Percentiles rank a stretch among this genome's conserved stretches.
phyloP scores from a whole-genome alignment of 768 basidiomycete genomes.

The Russula compacta region DNA sequence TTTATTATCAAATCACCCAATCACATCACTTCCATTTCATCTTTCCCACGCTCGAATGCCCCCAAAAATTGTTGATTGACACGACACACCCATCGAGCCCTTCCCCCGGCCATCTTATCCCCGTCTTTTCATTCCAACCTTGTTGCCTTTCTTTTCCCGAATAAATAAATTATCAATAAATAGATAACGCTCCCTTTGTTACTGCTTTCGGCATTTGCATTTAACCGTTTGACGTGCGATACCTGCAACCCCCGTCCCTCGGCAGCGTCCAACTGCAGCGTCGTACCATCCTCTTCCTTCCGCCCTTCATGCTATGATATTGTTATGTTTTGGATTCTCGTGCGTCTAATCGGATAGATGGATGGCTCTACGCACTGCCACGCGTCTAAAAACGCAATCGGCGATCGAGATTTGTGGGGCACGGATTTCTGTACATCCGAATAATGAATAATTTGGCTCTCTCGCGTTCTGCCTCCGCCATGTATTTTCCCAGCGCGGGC shows the following conservation, averaged over 20 bases:
- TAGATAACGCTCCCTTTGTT: slow-evolving; percentile 12
- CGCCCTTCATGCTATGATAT: neutral
- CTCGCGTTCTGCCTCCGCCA: neutral
- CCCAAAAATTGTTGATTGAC: neutral
- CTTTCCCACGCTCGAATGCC: slow-evolving; percentile 8
- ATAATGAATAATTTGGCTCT: slow-evolving; percentile 5
- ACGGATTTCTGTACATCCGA: neutral
- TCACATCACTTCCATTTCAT: slow-evolving; percentile 6
- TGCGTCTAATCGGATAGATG: slow-evolving; percentile 4
- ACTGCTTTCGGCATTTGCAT: slow-evolving; percentile 11
- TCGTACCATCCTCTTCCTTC: no score
- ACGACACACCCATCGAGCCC: no score
- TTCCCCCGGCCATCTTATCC: no score
- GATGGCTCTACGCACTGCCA: slow-evolving; percentile 8
- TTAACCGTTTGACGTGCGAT: slow-evolving; percentile 14
- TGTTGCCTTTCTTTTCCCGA: neutral
- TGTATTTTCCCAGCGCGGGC: neutral
- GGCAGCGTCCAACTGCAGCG: neutral
- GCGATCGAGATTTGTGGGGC: slow-evolving; percentile 9
- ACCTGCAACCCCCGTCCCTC: slow-evolving; percentile 13
- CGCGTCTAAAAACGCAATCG: slow-evolving; percentile 3
- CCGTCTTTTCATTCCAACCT: neutral
- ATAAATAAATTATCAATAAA: no score
- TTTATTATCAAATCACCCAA: slow-evolving; percentile 16
- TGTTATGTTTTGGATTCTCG: neutral